A percentile compares a stretch with the other conserved stretches of the same genome.
These are phyloP conservation scores for Salix purpurea DNA, from an alignment of 345 rosid species.

Conservation along the genomic window DNA sequence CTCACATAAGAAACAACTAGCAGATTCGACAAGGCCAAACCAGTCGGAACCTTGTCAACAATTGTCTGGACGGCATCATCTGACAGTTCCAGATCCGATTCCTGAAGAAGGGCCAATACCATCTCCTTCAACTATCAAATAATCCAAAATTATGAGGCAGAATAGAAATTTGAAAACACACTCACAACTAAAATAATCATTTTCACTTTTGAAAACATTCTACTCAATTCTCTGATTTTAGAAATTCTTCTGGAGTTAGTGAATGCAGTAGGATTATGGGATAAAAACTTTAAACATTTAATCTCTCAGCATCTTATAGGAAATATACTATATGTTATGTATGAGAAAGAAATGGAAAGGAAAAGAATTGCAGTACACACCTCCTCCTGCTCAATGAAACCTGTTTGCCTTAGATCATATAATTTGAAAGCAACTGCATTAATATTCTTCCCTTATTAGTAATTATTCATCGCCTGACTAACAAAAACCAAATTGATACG, in stretches of 20 bases:
- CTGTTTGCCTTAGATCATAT: conserved; percentile 81
- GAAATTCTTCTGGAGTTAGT: neutral
- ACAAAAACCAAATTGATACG: too few species aligned
- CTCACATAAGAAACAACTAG: neutral
- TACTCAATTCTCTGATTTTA: neutral
- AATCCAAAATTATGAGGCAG: neutral
- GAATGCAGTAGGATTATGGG: neutral
- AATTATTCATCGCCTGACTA: neutral
- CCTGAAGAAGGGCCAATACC: conserved; percentile 82
- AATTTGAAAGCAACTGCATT: conserved; percentile 79
- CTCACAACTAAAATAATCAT: too few species aligned
- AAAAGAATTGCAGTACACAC: conserved; percentile 30
- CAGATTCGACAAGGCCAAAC: neutral
- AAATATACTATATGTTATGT: neutral
- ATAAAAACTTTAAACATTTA: neutral
- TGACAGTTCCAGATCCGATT: conserved; percentile 66
- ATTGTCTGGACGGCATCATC: conserved; percentile 66
- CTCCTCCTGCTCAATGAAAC: conserved; percentile 82
- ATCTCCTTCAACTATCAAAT: conserved; percentile 68
- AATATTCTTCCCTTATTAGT: too few species aligned
- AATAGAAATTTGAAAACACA: neutral
- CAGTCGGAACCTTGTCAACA: conserved; percentile 57
- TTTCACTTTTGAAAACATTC: neutral
- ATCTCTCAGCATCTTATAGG: neutral
- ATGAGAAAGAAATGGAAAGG: neutral